phyloP scores from a whole-genome alignment of 2,329 filamentous ascomycete species.

The Clathrospora elynae region DNA sequence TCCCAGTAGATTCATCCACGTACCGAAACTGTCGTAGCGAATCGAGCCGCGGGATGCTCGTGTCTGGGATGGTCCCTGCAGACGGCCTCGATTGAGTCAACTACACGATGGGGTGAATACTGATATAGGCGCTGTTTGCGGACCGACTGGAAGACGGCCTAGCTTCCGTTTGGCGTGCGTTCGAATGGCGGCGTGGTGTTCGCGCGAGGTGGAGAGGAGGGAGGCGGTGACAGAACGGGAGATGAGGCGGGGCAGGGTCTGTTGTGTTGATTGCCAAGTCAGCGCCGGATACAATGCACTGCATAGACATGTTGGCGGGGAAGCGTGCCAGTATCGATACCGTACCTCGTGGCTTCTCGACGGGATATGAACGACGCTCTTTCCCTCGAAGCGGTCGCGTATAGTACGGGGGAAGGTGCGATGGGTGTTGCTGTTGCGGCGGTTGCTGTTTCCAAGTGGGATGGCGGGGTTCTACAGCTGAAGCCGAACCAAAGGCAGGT shows the following conservation, averaged over 20 bases:
- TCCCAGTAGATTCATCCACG: conserved; percentile 2
- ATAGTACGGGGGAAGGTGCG: conserved; percentile 10
- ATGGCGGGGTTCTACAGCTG: conserved; percentile 14
- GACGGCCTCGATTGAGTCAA: not conserved
- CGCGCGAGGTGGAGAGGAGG: conserved; percentile 14
- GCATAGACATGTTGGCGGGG: conserved; percentile 4
- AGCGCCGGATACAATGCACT: conserved; percentile 1
- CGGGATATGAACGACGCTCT: not conserved
- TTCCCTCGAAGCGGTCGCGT: not conserved
- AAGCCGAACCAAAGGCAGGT: conserved; percentile 8
- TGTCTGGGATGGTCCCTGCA: not conserved
- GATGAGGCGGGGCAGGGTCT: conserved; percentile 18
- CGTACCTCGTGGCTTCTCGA: conserved; percentile 3
- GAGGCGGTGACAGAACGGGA: conserved; percentile 21
- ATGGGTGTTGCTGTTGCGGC: conserved; percentile 11
- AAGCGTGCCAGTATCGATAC: not conserved
- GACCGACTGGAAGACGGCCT: conserved; percentile 4
- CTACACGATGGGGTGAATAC: not conserved
- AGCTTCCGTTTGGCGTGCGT: conserved; percentile 6
- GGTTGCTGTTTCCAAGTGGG: conserved; percentile 11
- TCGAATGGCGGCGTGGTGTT: conserved; percentile 7
- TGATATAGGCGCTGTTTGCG: conserved; percentile 1
- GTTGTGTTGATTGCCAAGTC: conserved; percentile 13
- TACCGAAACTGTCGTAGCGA: conserved; percentile 5
- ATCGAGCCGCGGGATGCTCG: not conserved